Evolutionary conservation across 345 rosid species (phyloP), one percentile per base, ranked within the genome.

Genomic region (Salix caprea): DNA sequence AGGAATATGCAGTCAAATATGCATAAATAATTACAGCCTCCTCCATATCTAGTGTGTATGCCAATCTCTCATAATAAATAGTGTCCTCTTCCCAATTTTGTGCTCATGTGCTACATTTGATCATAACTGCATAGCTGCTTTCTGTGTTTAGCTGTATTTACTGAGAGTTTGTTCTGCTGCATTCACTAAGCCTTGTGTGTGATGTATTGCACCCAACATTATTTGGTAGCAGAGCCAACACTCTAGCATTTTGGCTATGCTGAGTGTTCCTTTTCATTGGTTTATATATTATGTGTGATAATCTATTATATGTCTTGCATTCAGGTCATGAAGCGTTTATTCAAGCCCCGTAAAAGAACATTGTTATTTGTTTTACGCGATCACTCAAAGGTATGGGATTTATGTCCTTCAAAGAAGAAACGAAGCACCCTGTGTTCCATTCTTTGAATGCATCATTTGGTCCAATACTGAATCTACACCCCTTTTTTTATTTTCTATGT

Each of bases 251-350:
- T 54, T 56, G 62, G 62, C 13, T 9, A n/a, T 3, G 62, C 10
- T n/a, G 62, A 44, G 16, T 14, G 1, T 44, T 12, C 50, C 16
- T 11, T 14, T 0, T 44, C 50, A 0, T 18, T 9, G 6, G 69
- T 64, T 52, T 26, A 44, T 13, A 44, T 44, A 28, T 30, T 24
- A 44, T 23, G 26, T n/a, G 39, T 66, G 24, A 65, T 40, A 15
- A 11, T 48, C 14, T 13, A 26, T 76, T 21, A 50, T 65, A 37
- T 39, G 50, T 71, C 24, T 19, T 62, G 2, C 65, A 23, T 23
- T 65, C 71, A 82, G 85, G 85, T 82, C 70, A 82, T 82, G 85
- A 76, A 69, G 85, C 85, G 80, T 34, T 76, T 82, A 42, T 82
- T 76, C 82, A 79, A 78, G 73, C 85, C 85, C 42, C 82, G 82